Evolutionary conservation across 2,329 filamentous ascomycete species (phyloP).

Genomic region (Botrytis hyacinthi): DNA sequence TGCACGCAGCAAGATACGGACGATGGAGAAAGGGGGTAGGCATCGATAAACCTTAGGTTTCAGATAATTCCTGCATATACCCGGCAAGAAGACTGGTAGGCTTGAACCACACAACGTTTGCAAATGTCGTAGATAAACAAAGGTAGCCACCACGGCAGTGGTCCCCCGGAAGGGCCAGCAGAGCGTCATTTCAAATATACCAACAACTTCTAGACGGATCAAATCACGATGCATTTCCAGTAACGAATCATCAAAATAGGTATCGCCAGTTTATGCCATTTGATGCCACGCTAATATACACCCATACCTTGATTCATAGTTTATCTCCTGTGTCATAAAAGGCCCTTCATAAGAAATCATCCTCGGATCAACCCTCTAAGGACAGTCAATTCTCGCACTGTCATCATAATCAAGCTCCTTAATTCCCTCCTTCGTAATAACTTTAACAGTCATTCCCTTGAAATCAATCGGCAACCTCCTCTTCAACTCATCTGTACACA

Average conservation of each 20-base stretch:
- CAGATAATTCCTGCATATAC: background rate
- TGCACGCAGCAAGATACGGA: background rate
- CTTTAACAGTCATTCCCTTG: constrained; percentile 94
- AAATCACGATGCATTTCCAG: background rate
- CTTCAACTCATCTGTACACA: constrained; percentile 98
- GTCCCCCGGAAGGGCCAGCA: background rate
- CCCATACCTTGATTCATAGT: constrained; percentile 25
- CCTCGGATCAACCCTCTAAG: constrained; percentile 24
- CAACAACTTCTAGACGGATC: background rate
- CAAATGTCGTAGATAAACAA: background rate
- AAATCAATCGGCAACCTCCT: constrained; percentile 96
- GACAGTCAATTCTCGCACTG: constrained; percentile 41
- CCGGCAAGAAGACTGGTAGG: background rate
- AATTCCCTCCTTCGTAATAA: constrained; percentile 91
- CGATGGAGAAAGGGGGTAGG: background rate
- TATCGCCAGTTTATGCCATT: constrained; percentile 23
- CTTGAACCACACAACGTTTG: background rate
- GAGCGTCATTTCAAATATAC: background rate
- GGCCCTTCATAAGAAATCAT: constrained; percentile 1
- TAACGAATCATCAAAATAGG: constrained; percentile 1
- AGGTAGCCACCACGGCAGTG: background rate
- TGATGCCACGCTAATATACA: constrained; percentile 38
- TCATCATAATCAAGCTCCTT: constrained; percentile 82
- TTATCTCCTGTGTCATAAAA: constrained; percentile 19
- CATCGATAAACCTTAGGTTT: background rate